A percentile compares a stretch with the other conserved stretches of the same genome.
Evolutionary conservation across 2,329 filamentous ascomycete genomes (phyloP).

Genomic region (Helicocarpus griseus): DNA sequence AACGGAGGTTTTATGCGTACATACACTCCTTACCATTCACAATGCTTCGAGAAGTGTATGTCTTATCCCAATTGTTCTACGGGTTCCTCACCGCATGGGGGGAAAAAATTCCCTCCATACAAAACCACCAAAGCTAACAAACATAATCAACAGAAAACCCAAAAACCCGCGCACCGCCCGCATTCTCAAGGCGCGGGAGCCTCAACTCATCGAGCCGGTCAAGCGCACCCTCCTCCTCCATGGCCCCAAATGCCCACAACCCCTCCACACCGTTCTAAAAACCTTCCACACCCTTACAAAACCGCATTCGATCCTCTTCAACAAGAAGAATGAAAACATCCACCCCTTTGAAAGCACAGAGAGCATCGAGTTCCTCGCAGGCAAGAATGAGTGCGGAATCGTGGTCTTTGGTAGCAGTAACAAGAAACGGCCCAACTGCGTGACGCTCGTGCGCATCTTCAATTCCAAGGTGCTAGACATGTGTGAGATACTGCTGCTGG

Average conservation of each 20-base stretch:
- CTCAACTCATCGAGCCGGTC: conserved; percentile 79
- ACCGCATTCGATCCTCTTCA: conserved; percentile 79
- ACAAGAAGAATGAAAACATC: conserved; percentile 84
- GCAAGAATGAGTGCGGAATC: conserved; percentile 88
- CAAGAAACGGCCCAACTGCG: conserved; percentile 90
- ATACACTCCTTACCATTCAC: conserved; percentile 8
- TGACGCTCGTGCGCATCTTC: conserved; percentile 78
- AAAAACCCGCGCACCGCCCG: conserved; percentile 87
- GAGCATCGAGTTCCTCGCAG: conserved; percentile 86
- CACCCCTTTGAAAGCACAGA: conserved; percentile 87
- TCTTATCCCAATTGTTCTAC: conserved; percentile 3
- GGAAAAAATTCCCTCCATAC: background rate
- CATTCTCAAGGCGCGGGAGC: conserved; percentile 83
- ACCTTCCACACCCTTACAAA: conserved; percentile 79
- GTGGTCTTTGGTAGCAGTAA: conserved; percentile 74
- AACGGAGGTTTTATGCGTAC: background rate
- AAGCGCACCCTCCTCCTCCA: conserved; percentile 85
- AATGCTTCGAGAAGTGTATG: conserved; percentile 37
- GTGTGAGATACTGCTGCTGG: conserved; percentile 77
- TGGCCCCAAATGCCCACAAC: conserved; percentile 73
- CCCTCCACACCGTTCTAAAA: conserved; percentile 71
- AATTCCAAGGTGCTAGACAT: conserved; percentile 85
- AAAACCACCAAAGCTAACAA: background rate
- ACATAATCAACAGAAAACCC: conserved; percentile 46
- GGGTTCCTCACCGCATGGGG: background rate